Evolutionary conservation across 2,329 filamentous ascomycete genomes (phyloP).

Genomic region (Scedosporium apiospermum): DNA sequence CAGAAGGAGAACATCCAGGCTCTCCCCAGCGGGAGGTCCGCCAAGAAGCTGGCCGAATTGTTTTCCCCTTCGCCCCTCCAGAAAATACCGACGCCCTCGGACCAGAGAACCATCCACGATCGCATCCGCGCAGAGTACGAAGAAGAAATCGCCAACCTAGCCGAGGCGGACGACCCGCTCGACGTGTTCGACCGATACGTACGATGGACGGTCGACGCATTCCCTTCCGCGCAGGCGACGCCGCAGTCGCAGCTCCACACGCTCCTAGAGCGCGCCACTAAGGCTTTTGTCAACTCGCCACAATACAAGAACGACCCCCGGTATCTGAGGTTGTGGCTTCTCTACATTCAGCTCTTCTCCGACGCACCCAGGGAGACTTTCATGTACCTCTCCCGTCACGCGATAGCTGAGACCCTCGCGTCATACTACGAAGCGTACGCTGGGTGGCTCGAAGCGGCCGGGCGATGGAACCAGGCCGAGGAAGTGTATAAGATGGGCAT

Average conservation of each 20-base stretch:
- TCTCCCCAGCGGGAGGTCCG: constrained; percentile 77
- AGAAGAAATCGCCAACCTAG: constrained; percentile 65
- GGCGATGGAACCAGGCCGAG: constrained; percentile 81
- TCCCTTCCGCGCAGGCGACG: constrained; percentile 87
- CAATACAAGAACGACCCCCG: constrained; percentile 94
- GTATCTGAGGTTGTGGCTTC: constrained; percentile 87
- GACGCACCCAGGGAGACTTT: constrained; percentile 91
- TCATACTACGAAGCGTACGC: constrained; percentile 97
- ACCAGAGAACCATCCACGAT: constrained; percentile 70
- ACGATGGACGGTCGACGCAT: constrained; percentile 91
- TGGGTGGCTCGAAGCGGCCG: constrained; percentile 77
- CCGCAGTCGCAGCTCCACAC: constrained; percentile 82
- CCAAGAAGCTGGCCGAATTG: constrained; percentile 74
- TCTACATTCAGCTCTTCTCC: constrained; percentile 87
- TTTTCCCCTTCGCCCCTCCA: constrained; percentile 60
- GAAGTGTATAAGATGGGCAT: constrained; percentile 89
- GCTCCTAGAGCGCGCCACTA: constrained; percentile 86
- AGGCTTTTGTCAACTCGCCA: constrained; percentile 70
- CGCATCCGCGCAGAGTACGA: constrained; percentile 77
- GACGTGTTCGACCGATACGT: constrained; percentile 96
- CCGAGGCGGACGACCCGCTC: constrained; percentile 87
- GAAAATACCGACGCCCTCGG: constrained; percentile 52
- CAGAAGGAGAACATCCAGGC: constrained; percentile 98
- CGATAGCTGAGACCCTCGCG: constrained; percentile 76
- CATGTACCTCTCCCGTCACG: constrained; percentile 80